phyloP scores from a whole-genome alignment of 192 early-diverging fungal species.

The Coemansia sp. region DNA sequence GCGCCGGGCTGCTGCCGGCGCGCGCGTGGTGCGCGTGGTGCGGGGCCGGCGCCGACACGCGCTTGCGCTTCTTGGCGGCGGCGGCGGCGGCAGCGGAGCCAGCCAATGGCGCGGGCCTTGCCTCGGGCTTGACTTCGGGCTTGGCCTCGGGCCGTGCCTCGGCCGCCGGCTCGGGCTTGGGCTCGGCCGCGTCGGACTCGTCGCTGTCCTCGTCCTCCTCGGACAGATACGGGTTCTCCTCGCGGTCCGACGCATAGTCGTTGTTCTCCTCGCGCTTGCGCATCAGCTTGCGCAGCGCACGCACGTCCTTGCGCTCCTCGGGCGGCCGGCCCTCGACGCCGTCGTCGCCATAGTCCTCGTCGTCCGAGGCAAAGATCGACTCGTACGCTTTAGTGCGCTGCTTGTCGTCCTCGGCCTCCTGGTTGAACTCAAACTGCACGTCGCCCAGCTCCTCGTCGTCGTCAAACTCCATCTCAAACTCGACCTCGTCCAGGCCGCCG shows the following conservation, averaged over 20 bases:
- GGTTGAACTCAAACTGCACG: slow-evolving; percentile 62
- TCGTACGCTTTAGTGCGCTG: slow-evolving; percentile 27
- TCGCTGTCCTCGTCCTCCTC: slow-evolving; percentile 43
- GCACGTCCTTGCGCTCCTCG: slow-evolving; percentile 31
- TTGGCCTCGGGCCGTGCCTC: background rate
- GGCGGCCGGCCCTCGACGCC: slow-evolving; percentile 12
- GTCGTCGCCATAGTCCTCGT: slow-evolving; percentile 33
- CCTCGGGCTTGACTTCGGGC: background rate
- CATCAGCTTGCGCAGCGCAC: slow-evolving; percentile 61
- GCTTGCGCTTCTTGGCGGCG: slow-evolving; percentile 51
- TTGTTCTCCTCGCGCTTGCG: slow-evolving; percentile 58
- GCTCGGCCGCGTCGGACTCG: slow-evolving; percentile 13
- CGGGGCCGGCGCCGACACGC: slow-evolving; percentile 12
- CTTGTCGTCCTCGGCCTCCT: slow-evolving; percentile 60
- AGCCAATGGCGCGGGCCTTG: background rate
- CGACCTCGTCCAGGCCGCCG: slow-evolving; percentile 65
- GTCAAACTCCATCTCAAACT: slow-evolving; percentile 77
- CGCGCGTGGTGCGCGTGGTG: background rate
- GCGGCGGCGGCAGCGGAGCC: background rate
- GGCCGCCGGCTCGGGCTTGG: slow-evolving; percentile 9
- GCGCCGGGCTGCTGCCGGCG: slow-evolving; percentile 10
- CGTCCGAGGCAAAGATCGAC: slow-evolving; percentile 14
- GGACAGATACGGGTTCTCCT: slow-evolving; percentile 44
- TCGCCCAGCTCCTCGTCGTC: slow-evolving; percentile 74
- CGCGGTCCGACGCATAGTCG: slow-evolving; percentile 27